These are phyloP conservation scores for Populus hybrid DNA, from an alignment of 441 rosid species.

Conservation along the genomic window DNA sequence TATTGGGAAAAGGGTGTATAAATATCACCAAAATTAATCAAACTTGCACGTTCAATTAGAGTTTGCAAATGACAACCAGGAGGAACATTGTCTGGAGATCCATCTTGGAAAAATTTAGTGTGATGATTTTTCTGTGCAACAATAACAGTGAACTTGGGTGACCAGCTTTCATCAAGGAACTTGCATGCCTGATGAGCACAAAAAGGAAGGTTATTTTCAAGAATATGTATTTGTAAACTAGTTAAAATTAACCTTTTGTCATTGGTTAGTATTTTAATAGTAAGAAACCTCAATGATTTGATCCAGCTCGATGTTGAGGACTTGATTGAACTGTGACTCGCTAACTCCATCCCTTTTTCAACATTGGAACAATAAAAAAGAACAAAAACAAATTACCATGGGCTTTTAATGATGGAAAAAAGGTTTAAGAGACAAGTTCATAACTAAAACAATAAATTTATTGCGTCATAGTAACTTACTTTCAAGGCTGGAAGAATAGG, in stretches of 20 bases:
- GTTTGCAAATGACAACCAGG: slow-evolving; percentile 35
- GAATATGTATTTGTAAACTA: background rate
- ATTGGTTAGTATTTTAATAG: background rate
- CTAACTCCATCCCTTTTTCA: slow-evolving; percentile 80
- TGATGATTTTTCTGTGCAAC: slow-evolving; percentile 76
- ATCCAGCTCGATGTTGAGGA: slow-evolving; percentile 64
- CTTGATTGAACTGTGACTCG: slow-evolving; percentile 83
- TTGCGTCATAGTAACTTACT: too few relatives aligned
- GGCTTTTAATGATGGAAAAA: background rate
- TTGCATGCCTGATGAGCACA: slow-evolving; percentile 52
- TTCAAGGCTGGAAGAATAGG: too few relatives aligned
- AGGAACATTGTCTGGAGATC: slow-evolving; percentile 57
- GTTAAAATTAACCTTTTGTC: background rate
- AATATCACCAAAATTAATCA: background rate
- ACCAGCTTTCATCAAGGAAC: slow-evolving; percentile 55
- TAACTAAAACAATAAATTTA: background rate
- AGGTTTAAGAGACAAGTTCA: background rate
- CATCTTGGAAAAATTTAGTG: slow-evolving; percentile 54
- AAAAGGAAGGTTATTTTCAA: background rate
- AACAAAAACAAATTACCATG: background rate
- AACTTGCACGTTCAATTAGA: background rate
- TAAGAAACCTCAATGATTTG: slow-evolving; percentile 65
- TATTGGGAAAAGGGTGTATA: background rate
- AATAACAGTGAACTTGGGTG: slow-evolving; percentile 52
- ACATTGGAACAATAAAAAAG: background rate